Evolutionary conservation across 225 moss, liverwort and hornwort species (phyloP).

Genomic region (Pleurozium schreberi): DNA sequence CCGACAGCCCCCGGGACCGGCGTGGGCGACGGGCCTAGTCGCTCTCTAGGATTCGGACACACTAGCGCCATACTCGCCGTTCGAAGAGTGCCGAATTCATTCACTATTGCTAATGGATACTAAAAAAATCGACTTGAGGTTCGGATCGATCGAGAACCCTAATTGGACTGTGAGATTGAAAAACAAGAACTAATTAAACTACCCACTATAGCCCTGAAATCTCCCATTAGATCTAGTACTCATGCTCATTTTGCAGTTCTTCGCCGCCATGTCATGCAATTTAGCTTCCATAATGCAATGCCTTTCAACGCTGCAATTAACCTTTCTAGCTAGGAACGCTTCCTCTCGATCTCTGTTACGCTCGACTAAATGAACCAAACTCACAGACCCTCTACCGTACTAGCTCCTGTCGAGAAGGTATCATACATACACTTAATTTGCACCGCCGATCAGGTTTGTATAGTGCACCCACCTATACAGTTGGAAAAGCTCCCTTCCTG

Average conservation of each 20-base stretch:
- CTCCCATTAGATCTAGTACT: background rate
- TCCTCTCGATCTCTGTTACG: background rate
- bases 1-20: constrained; percentile 9
- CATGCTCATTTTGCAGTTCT: background rate
- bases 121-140: no score
- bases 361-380: background rate
- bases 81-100: background rate
- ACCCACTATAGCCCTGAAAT: background rate
- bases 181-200: background rate
- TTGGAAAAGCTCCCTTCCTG: no score
- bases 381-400: background rate
- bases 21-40: constrained; percentile 14
- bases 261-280: background rate
- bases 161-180: background rate
- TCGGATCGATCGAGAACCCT: background rate
- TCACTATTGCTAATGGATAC: background rate
- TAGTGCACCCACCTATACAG: no score
- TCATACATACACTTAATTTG: background rate
- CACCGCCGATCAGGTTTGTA: no score
- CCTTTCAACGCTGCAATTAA: background rate
- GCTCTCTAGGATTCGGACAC: constrained; percentile 37
- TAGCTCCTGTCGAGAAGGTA: background rate
- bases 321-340: background rate
- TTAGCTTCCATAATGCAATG: background rate
- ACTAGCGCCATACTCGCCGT: constrained; percentile 38